These are phyloP conservation scores for Xylariaceae sp. DNA, from an alignment of 2,329 filamentous ascomycete species.

Conservation along the genomic window DNA sequence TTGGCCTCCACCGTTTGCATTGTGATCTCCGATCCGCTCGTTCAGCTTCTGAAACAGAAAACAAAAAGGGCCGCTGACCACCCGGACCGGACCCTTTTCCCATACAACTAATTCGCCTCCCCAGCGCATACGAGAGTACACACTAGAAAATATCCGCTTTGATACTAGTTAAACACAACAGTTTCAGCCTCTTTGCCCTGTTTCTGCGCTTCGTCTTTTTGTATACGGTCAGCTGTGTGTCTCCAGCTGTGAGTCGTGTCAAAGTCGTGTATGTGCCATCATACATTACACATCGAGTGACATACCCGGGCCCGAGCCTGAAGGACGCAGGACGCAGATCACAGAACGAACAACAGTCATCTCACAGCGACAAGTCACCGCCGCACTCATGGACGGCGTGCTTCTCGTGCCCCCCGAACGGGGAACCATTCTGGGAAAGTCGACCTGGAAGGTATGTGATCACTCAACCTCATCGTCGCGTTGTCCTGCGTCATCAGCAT, in stretches of 20 bases:
- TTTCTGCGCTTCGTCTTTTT: neutral
- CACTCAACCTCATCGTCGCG: neutral
- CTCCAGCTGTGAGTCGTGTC: too few relatives aligned
- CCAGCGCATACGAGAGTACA: neutral
- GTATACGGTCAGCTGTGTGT: constrained; percentile 8
- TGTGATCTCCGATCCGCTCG: constrained; percentile 4
- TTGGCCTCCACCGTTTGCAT: constrained; percentile 2
- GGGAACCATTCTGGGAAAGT: constrained; percentile 46
- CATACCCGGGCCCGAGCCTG: constrained; percentile 16
- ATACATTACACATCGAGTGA: constrained; percentile 12
- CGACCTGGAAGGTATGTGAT: constrained; percentile 46
- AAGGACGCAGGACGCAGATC: constrained; percentile 10
- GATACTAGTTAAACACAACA: constrained; percentile 22
- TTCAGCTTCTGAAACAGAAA: constrained; percentile 5
- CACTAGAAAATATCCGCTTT: constrained; percentile 7
- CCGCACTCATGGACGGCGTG: constrained; percentile 42
- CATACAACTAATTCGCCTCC: neutral
- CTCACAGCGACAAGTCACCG: neutral
- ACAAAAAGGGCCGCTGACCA: constrained; percentile 1
- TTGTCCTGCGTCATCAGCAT: neutral
- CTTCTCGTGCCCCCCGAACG: constrained; percentile 48
- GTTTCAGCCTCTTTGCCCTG: constrained; percentile 16
- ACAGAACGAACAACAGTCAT: constrained; percentile 17
- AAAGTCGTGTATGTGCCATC: constrained; percentile 12
- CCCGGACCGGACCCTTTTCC: neutral